A percentile compares a stretch with the other conserved stretches of the same genome.
Evolutionary conservation across 257 asterid genomes (phyloP).

Genomic region (Haberlea rhodopensis): DNA sequence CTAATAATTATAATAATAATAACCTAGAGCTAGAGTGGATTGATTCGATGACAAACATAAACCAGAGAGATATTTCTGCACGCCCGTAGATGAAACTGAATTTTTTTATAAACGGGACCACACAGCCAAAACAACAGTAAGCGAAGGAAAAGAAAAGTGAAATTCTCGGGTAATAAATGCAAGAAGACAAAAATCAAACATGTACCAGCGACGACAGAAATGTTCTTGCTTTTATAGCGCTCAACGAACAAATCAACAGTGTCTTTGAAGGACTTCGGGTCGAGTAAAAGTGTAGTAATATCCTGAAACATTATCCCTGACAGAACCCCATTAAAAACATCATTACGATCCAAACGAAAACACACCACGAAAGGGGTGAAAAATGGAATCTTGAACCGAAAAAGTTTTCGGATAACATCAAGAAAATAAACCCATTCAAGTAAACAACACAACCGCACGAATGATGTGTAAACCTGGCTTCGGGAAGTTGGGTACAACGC

Average conservation of each 20-base stretch:
- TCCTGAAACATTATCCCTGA: constrained; percentile 92
- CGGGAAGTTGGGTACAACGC: constrained; percentile 77
- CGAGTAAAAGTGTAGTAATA: constrained; percentile 70
- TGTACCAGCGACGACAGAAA: constrained; percentile 86
- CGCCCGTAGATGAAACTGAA: constrained; percentile 16
- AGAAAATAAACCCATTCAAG: neutral
- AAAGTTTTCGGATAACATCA: neutral
- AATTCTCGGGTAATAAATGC: constrained; percentile 10
- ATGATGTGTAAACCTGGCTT: constrained; percentile 49
- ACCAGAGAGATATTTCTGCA: neutral
- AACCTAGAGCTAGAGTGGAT: constrained; percentile 1
- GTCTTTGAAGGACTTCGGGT: constrained; percentile 73
- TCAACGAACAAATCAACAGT: constrained; percentile 80
- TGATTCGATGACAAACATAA: constrained; percentile 1
- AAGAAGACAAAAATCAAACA: constrained; percentile 23
- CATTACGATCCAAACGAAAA: neutral
- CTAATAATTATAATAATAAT: neutral
- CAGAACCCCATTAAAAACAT: neutral
- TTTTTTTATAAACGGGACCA: constrained; percentile 25
- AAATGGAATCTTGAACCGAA: constrained; percentile 14
- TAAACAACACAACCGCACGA: neutral
- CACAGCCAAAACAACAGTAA: constrained; percentile 1
- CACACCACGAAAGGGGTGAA: neutral
- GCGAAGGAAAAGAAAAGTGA: neutral
- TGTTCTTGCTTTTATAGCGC: constrained; percentile 58